Percentiles rank a stretch among this genome's conserved stretches.
Evolutionary conservation across 352 stramenopile species (phyloP).

Genomic region (Plasmopara muralis): DNA sequence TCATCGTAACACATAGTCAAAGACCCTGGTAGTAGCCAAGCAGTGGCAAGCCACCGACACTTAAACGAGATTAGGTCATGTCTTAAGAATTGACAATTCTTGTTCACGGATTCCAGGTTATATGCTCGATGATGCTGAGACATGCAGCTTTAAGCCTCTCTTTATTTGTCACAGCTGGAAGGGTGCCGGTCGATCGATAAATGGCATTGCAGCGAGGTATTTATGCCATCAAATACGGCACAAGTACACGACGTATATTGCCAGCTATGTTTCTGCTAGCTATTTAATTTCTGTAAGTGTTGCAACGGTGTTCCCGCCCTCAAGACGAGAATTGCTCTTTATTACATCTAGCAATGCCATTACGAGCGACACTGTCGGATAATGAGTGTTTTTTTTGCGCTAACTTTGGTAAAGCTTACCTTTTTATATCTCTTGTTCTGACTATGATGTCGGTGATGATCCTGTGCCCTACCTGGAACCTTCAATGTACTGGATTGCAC

Average conservation of each 20-base stretch:
- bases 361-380: conserved; percentile 16
- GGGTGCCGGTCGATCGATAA: conserved; percentile 10
- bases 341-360: neutral
- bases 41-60: conserved; percentile 8
- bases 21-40: conserved; percentile 9
- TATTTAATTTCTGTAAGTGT: conserved; percentile 11
- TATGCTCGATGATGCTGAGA: conserved; percentile 15
- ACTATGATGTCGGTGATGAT: conserved; percentile 2
- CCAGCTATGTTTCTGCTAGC: conserved; percentile 7
- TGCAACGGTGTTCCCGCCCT: conserved; percentile 15
- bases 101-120: conserved; percentile 13
- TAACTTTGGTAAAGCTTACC: neutral
- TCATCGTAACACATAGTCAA: conserved; percentile 1
- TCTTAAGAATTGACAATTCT: conserved; percentile 3
- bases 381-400: conserved; percentile 24
- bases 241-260: conserved; percentile 8
- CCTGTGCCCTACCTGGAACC: neutral
- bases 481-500: neutral
- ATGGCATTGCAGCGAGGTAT: conserved; percentile 8
- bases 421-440: conserved; percentile 6
- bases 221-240: conserved; percentile 3
- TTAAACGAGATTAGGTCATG: conserved; percentile 1
- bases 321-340: conserved; percentile 23
- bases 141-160: conserved; percentile 11
- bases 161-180: conserved; percentile 8